Conservation (phyloP, 768 basidiomycete genomes). For the Russula compacta region DNA sequence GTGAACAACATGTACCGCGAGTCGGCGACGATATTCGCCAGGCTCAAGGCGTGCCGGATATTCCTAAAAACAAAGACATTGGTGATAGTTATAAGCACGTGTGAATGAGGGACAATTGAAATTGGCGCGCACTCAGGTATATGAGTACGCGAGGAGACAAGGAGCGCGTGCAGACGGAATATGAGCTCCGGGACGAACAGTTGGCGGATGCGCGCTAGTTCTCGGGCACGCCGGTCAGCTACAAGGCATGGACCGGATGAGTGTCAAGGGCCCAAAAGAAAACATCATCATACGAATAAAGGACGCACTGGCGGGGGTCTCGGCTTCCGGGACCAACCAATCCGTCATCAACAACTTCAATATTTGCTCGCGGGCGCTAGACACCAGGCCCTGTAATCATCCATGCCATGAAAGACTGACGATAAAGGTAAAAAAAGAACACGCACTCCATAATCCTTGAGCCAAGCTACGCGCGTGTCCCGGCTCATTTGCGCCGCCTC, state of each 20-base stretch:
- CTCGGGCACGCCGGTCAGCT: conserved; percentile 50
- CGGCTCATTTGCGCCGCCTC: conserved; percentile 49
- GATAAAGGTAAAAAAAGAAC: not conserved
- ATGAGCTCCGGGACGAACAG: conserved; percentile 87
- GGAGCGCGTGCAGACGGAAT: conserved; percentile 67
- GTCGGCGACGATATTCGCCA: conserved; percentile 83
- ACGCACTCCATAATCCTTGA: conserved; percentile 63
- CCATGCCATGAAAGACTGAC: not conserved
- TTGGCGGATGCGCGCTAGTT: conserved; percentile 75
- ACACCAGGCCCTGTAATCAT: conserved; percentile 44
- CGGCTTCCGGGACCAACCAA: conserved; percentile 58
- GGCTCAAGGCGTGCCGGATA: conserved; percentile 60
- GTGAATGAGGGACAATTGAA: not conserved
- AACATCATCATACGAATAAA: not conserved
- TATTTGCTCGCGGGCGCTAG: conserved; percentile 55
- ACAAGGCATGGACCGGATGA: not conserved
- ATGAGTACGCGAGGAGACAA: conserved; percentile 53
- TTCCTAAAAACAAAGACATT: conserved; percentile 42
- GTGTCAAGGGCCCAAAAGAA: not conserved
- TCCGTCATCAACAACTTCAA: conserved; percentile 66
- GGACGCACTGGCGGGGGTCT: conserved; percentile 18
- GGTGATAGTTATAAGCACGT: not conserved
- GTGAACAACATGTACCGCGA: conserved; percentile 53
- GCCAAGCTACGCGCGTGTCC: conserved; percentile 51
- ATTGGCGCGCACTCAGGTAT: conserved; percentile 51